Conservation (phyloP, 805 yeast genomes). For the Ogataea degrootiae region DNA sequence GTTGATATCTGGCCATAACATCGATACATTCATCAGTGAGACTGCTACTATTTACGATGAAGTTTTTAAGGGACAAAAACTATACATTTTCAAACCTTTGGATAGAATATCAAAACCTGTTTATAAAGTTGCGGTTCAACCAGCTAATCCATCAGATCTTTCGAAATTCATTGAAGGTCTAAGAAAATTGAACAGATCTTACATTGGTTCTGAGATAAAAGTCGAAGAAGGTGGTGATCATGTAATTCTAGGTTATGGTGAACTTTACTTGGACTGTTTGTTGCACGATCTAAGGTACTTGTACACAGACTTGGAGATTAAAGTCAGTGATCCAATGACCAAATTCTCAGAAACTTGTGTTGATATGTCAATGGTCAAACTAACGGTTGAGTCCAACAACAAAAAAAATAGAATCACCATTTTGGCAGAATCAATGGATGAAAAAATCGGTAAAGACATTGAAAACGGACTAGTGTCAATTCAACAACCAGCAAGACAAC, state of each 20-base stretch:
- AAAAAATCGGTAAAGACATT: conserved; percentile 50
- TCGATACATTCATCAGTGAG: conserved; percentile 52
- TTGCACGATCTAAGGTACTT: conserved; percentile 68
- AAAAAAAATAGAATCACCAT: conserved; percentile 57
- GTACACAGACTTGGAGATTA: conserved; percentile 64
- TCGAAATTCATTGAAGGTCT: conserved; percentile 72
- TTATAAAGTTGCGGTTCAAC: conserved; percentile 79
- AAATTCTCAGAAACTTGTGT: conserved; percentile 73
- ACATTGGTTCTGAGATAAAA: conserved; percentile 60
- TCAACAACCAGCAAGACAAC: conserved; percentile 33
- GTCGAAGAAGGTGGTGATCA: conserved; percentile 91
- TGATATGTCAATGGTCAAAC: conserved; percentile 61
- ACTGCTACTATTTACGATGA: conserved; percentile 51
- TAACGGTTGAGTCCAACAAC: conserved; percentile 56
- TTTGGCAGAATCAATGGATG: conserved; percentile 70
- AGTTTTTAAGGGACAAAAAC: conserved; percentile 15
- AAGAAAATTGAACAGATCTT: conserved; percentile 54
- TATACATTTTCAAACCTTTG: conserved; percentile 35
- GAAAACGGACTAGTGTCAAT: conserved; percentile 38
- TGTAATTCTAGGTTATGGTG: conserved; percentile 78
- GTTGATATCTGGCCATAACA: conserved; percentile 51
- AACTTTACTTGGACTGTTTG: conserved; percentile 77
- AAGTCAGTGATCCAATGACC: conserved; percentile 80
- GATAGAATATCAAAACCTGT: conserved; percentile 51
- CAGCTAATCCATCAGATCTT: conserved; percentile 70